phyloP scores from a whole-genome alignment of 2,329 filamentous ascomycete species.

The Clonostachys rosea region DNA sequence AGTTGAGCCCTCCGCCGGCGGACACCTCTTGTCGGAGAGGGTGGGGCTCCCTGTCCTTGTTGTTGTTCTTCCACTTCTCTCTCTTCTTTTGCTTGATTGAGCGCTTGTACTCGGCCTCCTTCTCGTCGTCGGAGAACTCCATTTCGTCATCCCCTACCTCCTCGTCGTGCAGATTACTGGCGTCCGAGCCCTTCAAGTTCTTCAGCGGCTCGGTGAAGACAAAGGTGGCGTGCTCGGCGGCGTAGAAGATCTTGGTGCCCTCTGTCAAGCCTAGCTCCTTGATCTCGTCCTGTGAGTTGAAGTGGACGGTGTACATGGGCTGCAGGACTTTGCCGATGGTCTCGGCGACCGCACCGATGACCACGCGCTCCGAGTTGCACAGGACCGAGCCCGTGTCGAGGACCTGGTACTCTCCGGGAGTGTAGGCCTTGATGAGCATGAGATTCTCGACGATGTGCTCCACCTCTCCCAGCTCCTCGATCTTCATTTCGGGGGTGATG shows the following conservation, averaged over 20 bases:
- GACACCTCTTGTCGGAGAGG: slow-evolving; percentile 32
- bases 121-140: slow-evolving; percentile 96
- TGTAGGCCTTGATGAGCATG: slow-evolving; percentile 73
- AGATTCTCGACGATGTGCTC: slow-evolving; percentile 76
- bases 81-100: slow-evolving; percentile 64
- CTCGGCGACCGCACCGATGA: slow-evolving; percentile 81
- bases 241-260: slow-evolving; percentile 73
- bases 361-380: slow-evolving; percentile 68
- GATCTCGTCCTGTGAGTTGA: slow-evolving; percentile 65
- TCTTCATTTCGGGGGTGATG: slow-evolving; percentile 72
- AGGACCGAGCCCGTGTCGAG: slow-evolving; percentile 81
- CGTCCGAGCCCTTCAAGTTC: slow-evolving; percentile 81
- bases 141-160: slow-evolving; percentile 81
- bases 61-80: slow-evolving; percentile 20
- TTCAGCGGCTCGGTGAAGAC: slow-evolving; percentile 84
- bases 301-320: slow-evolving; percentile 80
- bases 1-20: slow-evolving; percentile 40
- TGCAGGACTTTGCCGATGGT: slow-evolving; percentile 81
- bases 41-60: slow-evolving; percentile 29
- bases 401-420: slow-evolving; percentile 77
- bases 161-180: slow-evolving; percentile 92
- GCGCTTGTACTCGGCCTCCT: slow-evolving; percentile 77
- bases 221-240: slow-evolving; percentile 71
- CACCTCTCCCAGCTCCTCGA: slow-evolving; percentile 71
- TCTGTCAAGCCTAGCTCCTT: slow-evolving; percentile 60